phyloP scores from a whole-genome alignment of 192 early-diverging fungal species.

The Umbelopsis vinacea region DNA sequence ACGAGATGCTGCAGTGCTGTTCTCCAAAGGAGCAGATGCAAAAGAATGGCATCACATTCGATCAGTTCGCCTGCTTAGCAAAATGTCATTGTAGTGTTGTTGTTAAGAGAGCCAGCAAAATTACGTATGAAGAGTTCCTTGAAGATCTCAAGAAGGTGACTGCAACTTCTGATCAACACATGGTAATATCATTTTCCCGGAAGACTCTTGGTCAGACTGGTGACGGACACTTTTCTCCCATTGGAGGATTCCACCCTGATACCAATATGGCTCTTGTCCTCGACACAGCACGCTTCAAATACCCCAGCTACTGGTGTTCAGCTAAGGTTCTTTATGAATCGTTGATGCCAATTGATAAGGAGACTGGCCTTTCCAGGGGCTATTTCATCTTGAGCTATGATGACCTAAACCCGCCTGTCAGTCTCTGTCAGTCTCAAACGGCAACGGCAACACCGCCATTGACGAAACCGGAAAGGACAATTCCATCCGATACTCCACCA shows the following conservation, averaged over 20 bases:
- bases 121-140: conserved; percentile 78
- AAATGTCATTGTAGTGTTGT: conserved; percentile 82
- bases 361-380: conserved; percentile 81
- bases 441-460: conserved; percentile 16
- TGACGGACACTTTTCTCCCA: conserved; percentile 93
- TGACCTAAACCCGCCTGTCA: conserved; percentile 34
- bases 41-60: conserved; percentile 85
- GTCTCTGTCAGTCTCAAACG: conserved; percentile 34
- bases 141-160: conserved; percentile 72
- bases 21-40: conserved; percentile 72
- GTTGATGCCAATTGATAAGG: conserved; percentile 79
- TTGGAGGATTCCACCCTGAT: conserved; percentile 81
- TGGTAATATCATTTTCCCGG: conserved; percentile 89
- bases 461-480: not conserved
- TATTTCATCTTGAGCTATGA: conserved; percentile 79
- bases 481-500: not conserved
- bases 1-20: conserved; percentile 78
- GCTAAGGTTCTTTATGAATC: conserved; percentile 78
- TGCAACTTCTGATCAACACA: conserved; percentile 73
- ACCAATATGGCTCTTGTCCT: conserved; percentile 78
- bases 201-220: conserved; percentile 83
- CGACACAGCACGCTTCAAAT: conserved; percentile 91
- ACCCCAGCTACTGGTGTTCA: conserved; percentile 85
- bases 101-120: conserved; percentile 70
- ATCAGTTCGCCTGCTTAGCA: conserved; percentile 90